These are phyloP conservation scores for Mycena amicta DNA, from an alignment of 768 basidiomycete genomes.

Conservation along the genomic window DNA sequence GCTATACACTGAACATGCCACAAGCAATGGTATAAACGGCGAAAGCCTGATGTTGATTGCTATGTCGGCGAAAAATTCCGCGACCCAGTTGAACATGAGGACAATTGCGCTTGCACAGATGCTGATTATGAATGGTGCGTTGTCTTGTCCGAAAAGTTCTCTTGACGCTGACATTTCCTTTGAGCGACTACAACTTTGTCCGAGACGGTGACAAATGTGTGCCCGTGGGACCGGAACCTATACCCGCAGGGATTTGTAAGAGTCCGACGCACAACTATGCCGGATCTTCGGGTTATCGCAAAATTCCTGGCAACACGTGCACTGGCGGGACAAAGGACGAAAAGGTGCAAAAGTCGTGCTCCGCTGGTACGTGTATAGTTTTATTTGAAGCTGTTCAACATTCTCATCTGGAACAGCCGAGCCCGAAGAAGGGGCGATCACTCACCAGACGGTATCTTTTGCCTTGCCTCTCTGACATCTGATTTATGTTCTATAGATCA, in stretches of 20 bases:
- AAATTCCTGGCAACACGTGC: constrained; percentile 93
- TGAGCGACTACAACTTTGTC: constrained; percentile 88
- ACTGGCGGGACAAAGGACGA: constrained; percentile 74
- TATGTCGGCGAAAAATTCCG: constrained; percentile 89
- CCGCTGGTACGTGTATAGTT: constrained; percentile 58
- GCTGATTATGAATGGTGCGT: constrained; percentile 91
- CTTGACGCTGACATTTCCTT: constrained; percentile 3
- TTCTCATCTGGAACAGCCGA: constrained; percentile 52
- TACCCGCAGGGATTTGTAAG: constrained; percentile 74
- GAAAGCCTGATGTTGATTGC: constrained; percentile 82
- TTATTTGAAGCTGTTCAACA: not conserved
- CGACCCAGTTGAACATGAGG: constrained; percentile 84
- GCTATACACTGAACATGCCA: not conserved
- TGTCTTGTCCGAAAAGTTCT: not conserved
- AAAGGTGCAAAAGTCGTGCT: constrained; percentile 72
- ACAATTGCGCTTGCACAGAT: constrained; percentile 80
- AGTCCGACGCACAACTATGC: constrained; percentile 62
- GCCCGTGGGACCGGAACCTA: constrained; percentile 84
- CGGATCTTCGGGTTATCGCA: constrained; percentile 91
- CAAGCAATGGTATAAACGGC: constrained; percentile 92
- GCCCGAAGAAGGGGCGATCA: constrained; percentile 76
- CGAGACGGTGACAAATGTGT: constrained; percentile 75
- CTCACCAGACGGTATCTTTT: constrained; percentile 65
- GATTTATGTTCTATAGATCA: constrained; percentile 46
- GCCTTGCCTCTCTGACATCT: not conserved